Evolutionary conservation across 495 filamentous ascomycete genomes (phyloP).

Genomic region (Daldinia loculata): DNA sequence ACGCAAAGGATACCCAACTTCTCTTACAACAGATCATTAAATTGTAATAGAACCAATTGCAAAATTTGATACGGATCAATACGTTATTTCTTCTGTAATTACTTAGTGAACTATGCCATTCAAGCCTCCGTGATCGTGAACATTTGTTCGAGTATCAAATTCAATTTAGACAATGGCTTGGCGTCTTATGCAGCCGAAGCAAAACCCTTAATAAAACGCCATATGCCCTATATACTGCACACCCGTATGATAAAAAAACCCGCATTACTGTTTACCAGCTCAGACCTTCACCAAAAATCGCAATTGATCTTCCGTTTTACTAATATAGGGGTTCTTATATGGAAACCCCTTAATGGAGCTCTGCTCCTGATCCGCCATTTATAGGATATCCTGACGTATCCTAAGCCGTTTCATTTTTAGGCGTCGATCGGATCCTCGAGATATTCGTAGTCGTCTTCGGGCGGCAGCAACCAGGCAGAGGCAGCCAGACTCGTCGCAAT

Average conservation of each 20-base stretch:
- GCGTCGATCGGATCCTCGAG: slow-evolving; percentile 47
- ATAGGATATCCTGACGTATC: background rate
- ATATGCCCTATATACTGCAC: slow-evolving; percentile 34
- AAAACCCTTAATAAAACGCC: slow-evolving; percentile 30
- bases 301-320: slow-evolving; percentile 13
- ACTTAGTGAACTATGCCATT: slow-evolving; percentile 2
- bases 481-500: slow-evolving; percentile 68
- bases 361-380: background rate
- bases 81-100: slow-evolving; percentile 11
- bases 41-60: slow-evolving; percentile 16
- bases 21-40: slow-evolving; percentile 10
- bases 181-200: slow-evolving; percentile 25
- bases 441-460: slow-evolving; percentile 86
- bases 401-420: slow-evolving; percentile 16
- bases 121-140: slow-evolving; percentile 10
- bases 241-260: slow-evolving; percentile 15
- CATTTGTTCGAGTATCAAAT: slow-evolving; percentile 22
- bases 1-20: slow-evolving; percentile 34
- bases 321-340: background rate
- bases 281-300: slow-evolving; percentile 15
- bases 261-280: slow-evolving; percentile 5
- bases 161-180: slow-evolving; percentile 28
- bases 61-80: slow-evolving; percentile 18
- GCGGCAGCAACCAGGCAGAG: slow-evolving; percentile 72
- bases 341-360: background rate